Evolutionary conservation across 768 basidiomycete genomes (phyloP).

Genomic region (Dioszegia crocea): DNA sequence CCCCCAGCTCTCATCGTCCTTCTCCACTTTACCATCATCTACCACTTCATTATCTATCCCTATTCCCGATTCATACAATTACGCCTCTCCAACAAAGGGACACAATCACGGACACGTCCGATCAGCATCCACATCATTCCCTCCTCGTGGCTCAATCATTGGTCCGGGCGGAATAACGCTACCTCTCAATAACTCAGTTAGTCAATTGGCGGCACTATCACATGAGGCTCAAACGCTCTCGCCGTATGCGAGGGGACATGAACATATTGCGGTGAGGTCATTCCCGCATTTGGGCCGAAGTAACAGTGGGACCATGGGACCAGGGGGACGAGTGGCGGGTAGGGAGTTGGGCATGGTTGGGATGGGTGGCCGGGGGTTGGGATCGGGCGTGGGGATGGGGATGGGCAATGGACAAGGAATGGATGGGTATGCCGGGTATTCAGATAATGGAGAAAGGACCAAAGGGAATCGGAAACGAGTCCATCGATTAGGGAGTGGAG

Average conservation of each 20-base stretch:
- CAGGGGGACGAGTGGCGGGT: too few species aligned
- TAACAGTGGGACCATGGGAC: not conserved
- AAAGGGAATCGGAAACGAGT: constrained; percentile 75
- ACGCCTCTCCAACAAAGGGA: not conserved
- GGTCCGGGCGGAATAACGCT: constrained; percentile 40
- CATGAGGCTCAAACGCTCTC: constrained; percentile 89
- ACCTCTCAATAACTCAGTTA: constrained; percentile 67
- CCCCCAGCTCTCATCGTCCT: constrained; percentile 18
- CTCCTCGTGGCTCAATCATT: constrained; percentile 22
- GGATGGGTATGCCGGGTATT: too few species aligned
- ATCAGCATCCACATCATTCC: constrained; percentile 18
- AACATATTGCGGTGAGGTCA: constrained; percentile 88
- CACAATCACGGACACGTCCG: not conserved
- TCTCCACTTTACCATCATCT: constrained; percentile 29
- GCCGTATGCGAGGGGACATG: constrained; percentile 83
- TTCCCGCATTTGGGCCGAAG: constrained; percentile 58
- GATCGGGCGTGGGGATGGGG: not conserved
- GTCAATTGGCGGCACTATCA: constrained; percentile 78
- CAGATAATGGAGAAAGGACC: constrained; percentile 54
- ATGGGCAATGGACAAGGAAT: not conserved
- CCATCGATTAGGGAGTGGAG: constrained; percentile 54
- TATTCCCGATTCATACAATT: not conserved
- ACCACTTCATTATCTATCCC: constrained; percentile 15
- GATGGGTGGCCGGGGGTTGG: too few species aligned
- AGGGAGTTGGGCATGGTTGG: too few species aligned